Conservation (phyloP, 176 grass and related monocot genomes). For the Aegilops sharonensis region DNA sequence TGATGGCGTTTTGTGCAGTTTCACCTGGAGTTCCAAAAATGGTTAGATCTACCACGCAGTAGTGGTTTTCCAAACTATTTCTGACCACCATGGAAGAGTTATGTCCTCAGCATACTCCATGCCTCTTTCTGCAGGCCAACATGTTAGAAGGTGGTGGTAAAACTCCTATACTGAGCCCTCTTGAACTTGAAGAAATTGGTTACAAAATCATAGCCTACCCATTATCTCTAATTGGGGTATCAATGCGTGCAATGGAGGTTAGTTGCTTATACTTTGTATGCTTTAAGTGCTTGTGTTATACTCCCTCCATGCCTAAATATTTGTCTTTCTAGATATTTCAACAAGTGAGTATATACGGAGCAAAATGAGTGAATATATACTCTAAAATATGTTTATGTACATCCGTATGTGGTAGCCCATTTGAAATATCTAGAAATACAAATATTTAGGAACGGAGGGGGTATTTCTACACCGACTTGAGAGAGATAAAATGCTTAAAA, state of each 20-base stretch:
- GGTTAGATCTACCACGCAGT: conserved; percentile 45
- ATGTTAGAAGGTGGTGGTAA: conserved; percentile 99
- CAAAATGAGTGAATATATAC: too few species aligned
- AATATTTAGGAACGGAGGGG: too few species aligned
- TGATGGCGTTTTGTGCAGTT: conserved; percentile 72
- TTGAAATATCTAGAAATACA: too few species aligned
- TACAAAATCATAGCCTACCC: conserved; percentile 88
- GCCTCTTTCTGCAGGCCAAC: conserved; percentile 62
- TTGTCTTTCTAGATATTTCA: too few species aligned
- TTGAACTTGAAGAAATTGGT: conserved; percentile 85
- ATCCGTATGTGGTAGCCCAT: too few species aligned
- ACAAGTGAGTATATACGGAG: too few species aligned
- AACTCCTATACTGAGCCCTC: conserved; percentile 86
- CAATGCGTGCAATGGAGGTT: conserved; percentile 98
- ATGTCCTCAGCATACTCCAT: conserved; percentile 6
- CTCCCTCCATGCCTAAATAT: too few species aligned
- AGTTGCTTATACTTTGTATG: conserved; percentile 18
- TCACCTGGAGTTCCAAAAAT: conserved; percentile 91
- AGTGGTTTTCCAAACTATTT: conserved; percentile 12
- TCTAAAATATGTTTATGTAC: too few species aligned
- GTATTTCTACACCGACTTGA: neutral
- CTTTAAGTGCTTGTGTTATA: neutral
- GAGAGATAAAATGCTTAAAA: neutral
- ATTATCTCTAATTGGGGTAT: conserved; percentile 87
- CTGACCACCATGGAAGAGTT: neutral